phyloP scores from a whole-genome alignment of 2,329 filamentous ascomycete genomes.

The Penicillium hordei region DNA sequence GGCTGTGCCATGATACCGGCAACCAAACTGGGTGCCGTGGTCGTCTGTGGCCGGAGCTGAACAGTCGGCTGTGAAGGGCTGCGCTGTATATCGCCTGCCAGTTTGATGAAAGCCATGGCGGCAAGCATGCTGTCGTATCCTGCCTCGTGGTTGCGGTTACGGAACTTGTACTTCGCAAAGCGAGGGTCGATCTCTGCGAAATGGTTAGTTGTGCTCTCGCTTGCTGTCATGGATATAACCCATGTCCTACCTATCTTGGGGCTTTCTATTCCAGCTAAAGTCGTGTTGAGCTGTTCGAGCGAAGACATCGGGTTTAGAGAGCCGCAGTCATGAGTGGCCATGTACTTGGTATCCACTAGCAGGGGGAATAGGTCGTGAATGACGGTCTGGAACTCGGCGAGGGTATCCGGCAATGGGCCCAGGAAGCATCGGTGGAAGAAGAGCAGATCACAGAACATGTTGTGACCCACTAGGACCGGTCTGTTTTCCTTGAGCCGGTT shows the following conservation, averaged over 20 bases:
- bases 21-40: background rate
- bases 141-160: constrained; percentile 53
- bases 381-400: constrained; percentile 54
- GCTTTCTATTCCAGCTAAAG: constrained; percentile 22
- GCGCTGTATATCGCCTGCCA: constrained; percentile 51
- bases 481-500: constrained; percentile 47
- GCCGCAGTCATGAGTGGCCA: constrained; percentile 58
- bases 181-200: constrained; percentile 31
- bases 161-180: constrained; percentile 33
- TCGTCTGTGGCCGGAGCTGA: background rate
- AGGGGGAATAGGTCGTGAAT: constrained; percentile 57
- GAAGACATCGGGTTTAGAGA: constrained; percentile 50
- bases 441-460: constrained; percentile 63
- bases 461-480: constrained; percentile 61
- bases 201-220: constrained; percentile 19
- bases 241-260: constrained; percentile 35
- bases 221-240: background rate
- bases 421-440: constrained; percentile 62
- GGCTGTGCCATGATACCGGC: background rate
- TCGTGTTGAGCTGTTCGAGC: constrained; percentile 32
- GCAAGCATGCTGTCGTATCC: constrained; percentile 64
- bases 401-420: constrained; percentile 55
- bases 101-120: constrained; percentile 57
- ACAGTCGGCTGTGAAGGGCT: background rate
- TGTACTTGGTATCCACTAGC: constrained; percentile 64